Evolutionary conservation across 75 land plant species (phyloP), one percentile per base, ranked within the genome.

Genomic region (Sequoiadendron giganteum): DNA sequence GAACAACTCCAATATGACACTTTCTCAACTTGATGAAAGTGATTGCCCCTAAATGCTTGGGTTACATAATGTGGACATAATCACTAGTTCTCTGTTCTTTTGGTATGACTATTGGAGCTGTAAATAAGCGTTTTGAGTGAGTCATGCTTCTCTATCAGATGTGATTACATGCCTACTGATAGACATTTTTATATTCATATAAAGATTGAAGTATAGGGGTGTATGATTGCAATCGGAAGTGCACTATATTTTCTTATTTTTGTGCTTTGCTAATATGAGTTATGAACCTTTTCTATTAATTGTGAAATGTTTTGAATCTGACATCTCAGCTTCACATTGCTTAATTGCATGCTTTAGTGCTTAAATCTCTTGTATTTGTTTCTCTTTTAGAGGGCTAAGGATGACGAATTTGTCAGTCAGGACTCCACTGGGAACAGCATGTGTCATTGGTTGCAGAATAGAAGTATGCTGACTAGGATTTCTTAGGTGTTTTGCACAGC

Each of bases 21-120:
- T 38, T 81, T 30, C 45, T 13, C 32, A 81, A n/a, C 84, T n/a
- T 82, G 84, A 47, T 82, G 84, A 82, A 82, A 45, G 34, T 82
- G 11, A 32, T 47, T 82, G 84, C 54, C 48, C 49, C 10, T 47
- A 28, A 82, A 82, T 79, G 1, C 28, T 79, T 21, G 25, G 42
- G 25, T 82, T 82, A 28, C 30, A 10, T 81, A 45, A 21, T 28
- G 14, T n/a, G 30, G 84, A 81, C 40, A 40, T 43, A 10, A 25
- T 81, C 45, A 28, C 83, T 18, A 21, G 47, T 18, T 40, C 10
- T 39, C 15, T 40, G 43, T 43, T 11, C 19, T 43, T 81, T 43
- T 81, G 83, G 48, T 81, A 25, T 81, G 13, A 21, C 48, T 81
- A 43, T 81, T 2, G 49, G 45, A 81, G 28, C 83, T 81, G 77